phyloP scores from a whole-genome alignment of 129 eudicot genomes.

The Arctium minus region DNA sequence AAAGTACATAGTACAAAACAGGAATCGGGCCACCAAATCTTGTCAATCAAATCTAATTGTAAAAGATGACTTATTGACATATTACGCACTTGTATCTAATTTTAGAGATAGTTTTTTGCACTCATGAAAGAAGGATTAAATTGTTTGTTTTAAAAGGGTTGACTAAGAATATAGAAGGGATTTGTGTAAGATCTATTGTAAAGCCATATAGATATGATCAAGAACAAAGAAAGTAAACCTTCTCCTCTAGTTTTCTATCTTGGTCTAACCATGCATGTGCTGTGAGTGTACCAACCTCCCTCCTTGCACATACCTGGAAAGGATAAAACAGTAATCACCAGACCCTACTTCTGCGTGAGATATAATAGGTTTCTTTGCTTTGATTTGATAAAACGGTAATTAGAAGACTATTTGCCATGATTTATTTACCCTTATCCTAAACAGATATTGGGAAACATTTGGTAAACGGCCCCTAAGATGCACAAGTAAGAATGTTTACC shows the following conservation, averaged over 20 bases:
- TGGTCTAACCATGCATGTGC: slow-evolving; percentile 76
- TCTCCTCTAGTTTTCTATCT: slow-evolving; percentile 55
- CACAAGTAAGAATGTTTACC: slow-evolving; percentile 39
- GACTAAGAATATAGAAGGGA: not conserved
- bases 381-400: not conserved
- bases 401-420: no score
- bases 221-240: slow-evolving; percentile 42
- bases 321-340: not conserved
- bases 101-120: no score
- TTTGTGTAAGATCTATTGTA: not conserved
- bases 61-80: no score
- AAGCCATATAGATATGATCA: not conserved
- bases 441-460: not conserved
- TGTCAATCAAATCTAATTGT: no score
- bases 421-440: not conserved
- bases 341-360: not conserved
- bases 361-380: not conserved
- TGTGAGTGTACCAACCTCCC: slow-evolving; percentile 60
- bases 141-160: not conserved
- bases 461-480: not conserved
- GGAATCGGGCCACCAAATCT: not conserved
- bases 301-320: slow-evolving; percentile 60
- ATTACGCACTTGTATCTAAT: no score
- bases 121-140: not conserved
- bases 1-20: no score